These are phyloP conservation scores for Trametes gibbosa DNA, from an alignment of 768 basidiomycete genomes.

Conservation along the genomic window DNA sequence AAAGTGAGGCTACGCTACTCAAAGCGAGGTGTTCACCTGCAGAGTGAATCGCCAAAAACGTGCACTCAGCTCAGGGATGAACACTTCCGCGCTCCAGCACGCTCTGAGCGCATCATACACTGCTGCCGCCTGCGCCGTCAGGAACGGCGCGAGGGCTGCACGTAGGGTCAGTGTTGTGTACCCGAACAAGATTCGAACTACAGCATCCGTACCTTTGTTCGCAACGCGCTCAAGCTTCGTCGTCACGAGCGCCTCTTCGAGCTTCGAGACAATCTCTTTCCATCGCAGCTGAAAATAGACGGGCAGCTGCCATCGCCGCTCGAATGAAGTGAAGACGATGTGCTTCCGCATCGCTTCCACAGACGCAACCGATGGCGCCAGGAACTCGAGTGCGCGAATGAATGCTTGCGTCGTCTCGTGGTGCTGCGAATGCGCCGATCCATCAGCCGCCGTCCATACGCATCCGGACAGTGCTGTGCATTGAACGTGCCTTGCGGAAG, in stretches of 20 bases:
- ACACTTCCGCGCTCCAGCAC: slow-evolving; percentile 88
- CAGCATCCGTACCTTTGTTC: slow-evolving; percentile 38
- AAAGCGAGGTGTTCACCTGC: slow-evolving; percentile 54
- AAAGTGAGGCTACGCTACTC: too few relatives aligned
- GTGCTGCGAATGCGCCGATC: slow-evolving; percentile 48
- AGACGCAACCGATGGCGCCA: slow-evolving; percentile 73
- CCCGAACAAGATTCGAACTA: not conserved
- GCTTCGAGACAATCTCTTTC: too few relatives aligned
- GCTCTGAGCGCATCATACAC: slow-evolving; percentile 70
- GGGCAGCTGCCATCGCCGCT: slow-evolving; percentile 90
- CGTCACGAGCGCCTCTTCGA: slow-evolving; percentile 65
- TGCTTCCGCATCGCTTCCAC: slow-evolving; percentile 72
- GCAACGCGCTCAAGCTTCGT: slow-evolving; percentile 41
- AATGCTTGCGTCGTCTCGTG: slow-evolving; percentile 84
- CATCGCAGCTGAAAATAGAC: slow-evolving; percentile 97
- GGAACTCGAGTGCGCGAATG: slow-evolving; percentile 73
- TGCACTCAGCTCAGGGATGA: slow-evolving; percentile 75
- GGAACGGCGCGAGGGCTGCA: slow-evolving; percentile 38
- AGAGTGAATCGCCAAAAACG: slow-evolving; percentile 91
- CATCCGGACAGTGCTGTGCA: too few relatives aligned
- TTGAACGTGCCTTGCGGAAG: slow-evolving; percentile 71
- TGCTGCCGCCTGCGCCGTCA: slow-evolving; percentile 62
- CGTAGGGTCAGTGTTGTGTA: too few relatives aligned
- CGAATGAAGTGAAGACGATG: slow-evolving; percentile 67
- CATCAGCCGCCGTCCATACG: not conserved